These are phyloP conservation scores for Takakia lepidozioides DNA, from an alignment of 225 moss, liverwort and hornwort genomes.

Conservation along the genomic window DNA sequence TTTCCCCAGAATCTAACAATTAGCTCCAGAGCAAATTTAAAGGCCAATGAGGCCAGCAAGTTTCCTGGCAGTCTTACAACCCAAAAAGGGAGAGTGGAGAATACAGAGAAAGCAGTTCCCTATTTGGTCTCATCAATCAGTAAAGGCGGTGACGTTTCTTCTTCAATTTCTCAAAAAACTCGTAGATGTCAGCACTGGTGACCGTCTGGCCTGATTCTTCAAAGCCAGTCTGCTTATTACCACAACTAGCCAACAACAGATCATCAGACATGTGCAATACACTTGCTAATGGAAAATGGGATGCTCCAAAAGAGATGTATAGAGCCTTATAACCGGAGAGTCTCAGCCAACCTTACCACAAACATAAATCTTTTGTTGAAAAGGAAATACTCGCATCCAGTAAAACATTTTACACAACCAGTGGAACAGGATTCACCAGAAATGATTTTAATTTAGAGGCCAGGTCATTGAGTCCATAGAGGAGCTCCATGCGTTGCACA, in stretches of 20 bases:
- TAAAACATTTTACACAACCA: background rate
- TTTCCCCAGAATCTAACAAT: too few species aligned
- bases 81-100: too few species aligned
- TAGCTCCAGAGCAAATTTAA: too few species aligned
- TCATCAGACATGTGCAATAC: too few species aligned
- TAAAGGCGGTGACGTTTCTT: conserved; percentile 58
- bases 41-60: too few species aligned
- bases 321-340: conserved; percentile 2
- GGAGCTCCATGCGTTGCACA: conserved; percentile 82
- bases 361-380: background rate
- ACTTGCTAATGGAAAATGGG: too few species aligned
- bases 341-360: background rate
- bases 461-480: conserved; percentile 71
- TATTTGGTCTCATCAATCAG: too few species aligned
- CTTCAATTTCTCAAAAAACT: conserved; percentile 65
- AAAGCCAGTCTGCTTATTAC: conserved; percentile 45
- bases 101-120: too few species aligned
- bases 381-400: background rate
- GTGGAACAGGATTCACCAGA: conserved; percentile 28
- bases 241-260: background rate
- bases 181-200: conserved; percentile 78
- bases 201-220: conserved; percentile 62
- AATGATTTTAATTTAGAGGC: conserved; percentile 55
- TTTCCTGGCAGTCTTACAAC: too few species aligned
- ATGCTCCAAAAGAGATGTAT: background rate